Evolutionary conservation across 2,329 filamentous ascomycete species (phyloP).

Genomic region (Penicillium sclerotiorum): DNA sequence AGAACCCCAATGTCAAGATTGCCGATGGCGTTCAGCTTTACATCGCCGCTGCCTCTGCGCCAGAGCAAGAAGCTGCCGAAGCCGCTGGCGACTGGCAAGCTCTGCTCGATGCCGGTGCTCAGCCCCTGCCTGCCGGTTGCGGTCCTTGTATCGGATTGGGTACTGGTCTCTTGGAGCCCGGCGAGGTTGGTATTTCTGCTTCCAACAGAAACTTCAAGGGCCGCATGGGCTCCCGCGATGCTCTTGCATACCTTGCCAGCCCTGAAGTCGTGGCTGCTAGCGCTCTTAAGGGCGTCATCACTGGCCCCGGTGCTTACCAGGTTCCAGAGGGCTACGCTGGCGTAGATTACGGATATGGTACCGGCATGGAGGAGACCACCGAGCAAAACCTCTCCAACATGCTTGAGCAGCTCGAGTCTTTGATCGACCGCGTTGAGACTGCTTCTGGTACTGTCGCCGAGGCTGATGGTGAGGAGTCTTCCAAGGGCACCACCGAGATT

Average conservation of each 20-base stretch:
- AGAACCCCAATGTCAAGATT: conserved; percentile 67
- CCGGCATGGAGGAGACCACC: conserved; percentile 64
- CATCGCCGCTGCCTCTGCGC: conserved; percentile 79
- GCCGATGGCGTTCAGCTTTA: conserved; percentile 80
- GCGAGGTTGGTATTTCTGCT: conserved; percentile 84
- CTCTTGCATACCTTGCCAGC: conserved; percentile 82
- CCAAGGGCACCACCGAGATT: conserved; percentile 61
- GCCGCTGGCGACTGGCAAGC: conserved; percentile 83
- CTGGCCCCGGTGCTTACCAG: conserved; percentile 76
- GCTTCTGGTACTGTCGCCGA: no score
- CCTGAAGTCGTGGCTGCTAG: conserved; percentile 92
- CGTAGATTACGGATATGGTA: conserved; percentile 69
- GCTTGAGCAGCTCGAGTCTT: conserved; percentile 66
- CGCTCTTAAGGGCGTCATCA: conserved; percentile 61
- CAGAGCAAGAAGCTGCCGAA: conserved; percentile 77
- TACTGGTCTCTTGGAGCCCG: conserved; percentile 74
- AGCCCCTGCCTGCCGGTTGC: conserved; percentile 71
- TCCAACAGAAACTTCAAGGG: conserved; percentile 91
- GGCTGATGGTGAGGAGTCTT: conserved; percentile 19
- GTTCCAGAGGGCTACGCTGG: conserved; percentile 67
- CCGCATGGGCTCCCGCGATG: conserved; percentile 78
- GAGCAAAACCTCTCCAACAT: conserved; percentile 73
- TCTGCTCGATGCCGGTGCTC: conserved; percentile 77
- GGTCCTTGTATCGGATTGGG: conserved; percentile 86
- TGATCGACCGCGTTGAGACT: conserved; percentile 54